phyloP scores from a whole-genome alignment of 2,329 filamentous ascomycete genomes.

The Sordariomycetes sp. region DNA sequence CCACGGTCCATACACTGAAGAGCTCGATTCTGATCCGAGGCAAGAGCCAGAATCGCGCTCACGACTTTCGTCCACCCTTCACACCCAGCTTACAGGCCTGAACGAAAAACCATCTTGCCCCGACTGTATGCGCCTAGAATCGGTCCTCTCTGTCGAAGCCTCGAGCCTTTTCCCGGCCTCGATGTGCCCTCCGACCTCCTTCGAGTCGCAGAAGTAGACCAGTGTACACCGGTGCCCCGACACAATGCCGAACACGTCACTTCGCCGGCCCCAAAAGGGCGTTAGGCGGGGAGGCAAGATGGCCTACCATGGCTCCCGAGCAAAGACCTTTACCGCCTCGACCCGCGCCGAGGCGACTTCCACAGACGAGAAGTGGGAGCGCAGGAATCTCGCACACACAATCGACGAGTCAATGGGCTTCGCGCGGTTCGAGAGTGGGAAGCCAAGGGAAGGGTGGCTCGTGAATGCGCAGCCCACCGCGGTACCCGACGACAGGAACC shows the following conservation, averaged over 20 bases:
- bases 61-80: neutral
- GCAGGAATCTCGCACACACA: conserved; percentile 65
- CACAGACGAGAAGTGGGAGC: conserved; percentile 84
- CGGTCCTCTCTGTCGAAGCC: neutral
- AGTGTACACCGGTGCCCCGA: neutral
- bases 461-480: conserved; percentile 88
- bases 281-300: conserved; percentile 56
- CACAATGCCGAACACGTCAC: conserved; percentile 45
- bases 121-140: neutral
- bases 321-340: conserved; percentile 69
- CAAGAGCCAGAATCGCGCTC: neutral
- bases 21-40: neutral
- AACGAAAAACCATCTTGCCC: neutral
- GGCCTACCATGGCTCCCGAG: conserved; percentile 55
- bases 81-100: neutral
- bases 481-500: conserved; percentile 71
- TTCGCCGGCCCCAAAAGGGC: conserved; percentile 50
- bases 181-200: neutral
- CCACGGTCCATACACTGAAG: neutral
- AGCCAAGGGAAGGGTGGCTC: conserved; percentile 75
- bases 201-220: neutral
- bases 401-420: conserved; percentile 97
- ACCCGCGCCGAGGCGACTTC: conserved; percentile 76
- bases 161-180: neutral
- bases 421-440: conserved; percentile 77